Percentiles rank a stretch among this genome's conserved stretches.
These are phyloP conservation scores for Yamadazyma triangularis DNA, from an alignment of 1,139 yeast genomes.

Conservation along the genomic window DNA sequence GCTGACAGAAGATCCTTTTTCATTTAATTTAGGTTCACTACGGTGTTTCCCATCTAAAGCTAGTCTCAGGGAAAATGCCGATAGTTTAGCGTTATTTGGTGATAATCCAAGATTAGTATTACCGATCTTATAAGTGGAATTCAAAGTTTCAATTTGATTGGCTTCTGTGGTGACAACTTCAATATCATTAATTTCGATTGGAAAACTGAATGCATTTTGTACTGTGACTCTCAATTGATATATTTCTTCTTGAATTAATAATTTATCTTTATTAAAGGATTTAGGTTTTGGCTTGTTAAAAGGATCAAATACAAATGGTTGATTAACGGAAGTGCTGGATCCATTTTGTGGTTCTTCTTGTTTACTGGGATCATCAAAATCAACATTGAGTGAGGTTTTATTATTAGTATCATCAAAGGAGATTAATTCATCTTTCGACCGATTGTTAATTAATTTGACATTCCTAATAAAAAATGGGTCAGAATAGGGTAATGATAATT, in stretches of 20 bases:
- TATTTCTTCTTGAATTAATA: conserved; percentile 53
- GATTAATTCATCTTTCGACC: conserved; percentile 23
- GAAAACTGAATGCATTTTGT: conserved; percentile 82
- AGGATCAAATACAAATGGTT: conserved; percentile 32
- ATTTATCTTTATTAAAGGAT: conserved; percentile 21
- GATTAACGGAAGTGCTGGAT: conserved; percentile 2
- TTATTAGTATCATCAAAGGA: conserved; percentile 29
- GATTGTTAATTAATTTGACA: conserved; percentile 29
- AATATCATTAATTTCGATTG: conserved; percentile 57
- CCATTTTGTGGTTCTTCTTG: no score
- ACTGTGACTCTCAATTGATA: conserved; percentile 51
- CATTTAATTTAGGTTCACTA: background rate
- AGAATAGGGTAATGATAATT: conserved; percentile 48
- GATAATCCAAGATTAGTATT: background rate
- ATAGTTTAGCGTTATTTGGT: conserved; percentile 5
- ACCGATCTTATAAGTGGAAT: background rate
- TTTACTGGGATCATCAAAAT: conserved; percentile 4
- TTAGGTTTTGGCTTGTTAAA: conserved; percentile 11
- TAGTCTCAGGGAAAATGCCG: conserved; percentile 7
- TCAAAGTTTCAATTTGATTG: conserved; percentile 17
- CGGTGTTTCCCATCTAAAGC: background rate
- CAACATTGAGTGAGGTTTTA: conserved; percentile 2
- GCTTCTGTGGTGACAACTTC: conserved; percentile 33
- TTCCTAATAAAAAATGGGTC: conserved; percentile 65
- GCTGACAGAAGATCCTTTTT: background rate